Conservation (phyloP, 805 yeast species). For the Scheffersomyces stipitis region DNA sequence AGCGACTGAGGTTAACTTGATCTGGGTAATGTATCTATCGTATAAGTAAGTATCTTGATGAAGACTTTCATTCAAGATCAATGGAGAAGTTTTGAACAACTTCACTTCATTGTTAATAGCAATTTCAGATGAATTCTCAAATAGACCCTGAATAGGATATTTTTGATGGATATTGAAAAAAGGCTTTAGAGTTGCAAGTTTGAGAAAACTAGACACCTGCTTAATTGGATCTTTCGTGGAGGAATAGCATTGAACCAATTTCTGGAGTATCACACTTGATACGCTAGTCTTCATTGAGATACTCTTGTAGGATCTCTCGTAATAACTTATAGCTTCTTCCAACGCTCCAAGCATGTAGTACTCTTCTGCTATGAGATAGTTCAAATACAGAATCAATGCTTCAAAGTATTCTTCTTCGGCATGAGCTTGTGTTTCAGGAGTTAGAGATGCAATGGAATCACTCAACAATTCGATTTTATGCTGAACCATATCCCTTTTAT, state of each 20-base stretch:
- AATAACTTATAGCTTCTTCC: conserved; percentile 19
- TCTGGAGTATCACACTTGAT: conserved; percentile 28
- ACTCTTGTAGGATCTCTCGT: conserved; percentile 11
- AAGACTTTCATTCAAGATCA: conserved; percentile 13
- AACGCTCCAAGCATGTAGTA: conserved; percentile 19
- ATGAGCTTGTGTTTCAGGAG: neutral
- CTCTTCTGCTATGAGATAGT: conserved; percentile 54
- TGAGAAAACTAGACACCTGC: conserved; percentile 3
- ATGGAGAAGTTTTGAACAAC: conserved; percentile 15
- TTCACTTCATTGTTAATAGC: neutral
- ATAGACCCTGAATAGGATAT: neutral
- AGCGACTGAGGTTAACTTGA: conserved; percentile 11
- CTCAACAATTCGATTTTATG: conserved; percentile 3
- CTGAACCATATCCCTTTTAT: conserved; percentile 2
- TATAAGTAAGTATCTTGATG: conserved; percentile 12
- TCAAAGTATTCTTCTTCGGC: neutral
- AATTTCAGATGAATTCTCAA: neutral
- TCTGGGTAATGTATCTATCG: conserved; percentile 21
- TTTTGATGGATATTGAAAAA: neutral
- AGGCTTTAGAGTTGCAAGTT: conserved; percentile 5
- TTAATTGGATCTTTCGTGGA: conserved; percentile 22
- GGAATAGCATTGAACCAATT: conserved; percentile 39
- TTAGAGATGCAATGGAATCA: conserved; percentile 1
- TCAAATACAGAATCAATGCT: conserved; percentile 26
- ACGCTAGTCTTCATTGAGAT: conserved; percentile 10